These are phyloP conservation scores for Cutaneotrichosporon sp. DNA, from an alignment of 1,284 basidiomycete genomes.

Conservation along the genomic window DNA sequence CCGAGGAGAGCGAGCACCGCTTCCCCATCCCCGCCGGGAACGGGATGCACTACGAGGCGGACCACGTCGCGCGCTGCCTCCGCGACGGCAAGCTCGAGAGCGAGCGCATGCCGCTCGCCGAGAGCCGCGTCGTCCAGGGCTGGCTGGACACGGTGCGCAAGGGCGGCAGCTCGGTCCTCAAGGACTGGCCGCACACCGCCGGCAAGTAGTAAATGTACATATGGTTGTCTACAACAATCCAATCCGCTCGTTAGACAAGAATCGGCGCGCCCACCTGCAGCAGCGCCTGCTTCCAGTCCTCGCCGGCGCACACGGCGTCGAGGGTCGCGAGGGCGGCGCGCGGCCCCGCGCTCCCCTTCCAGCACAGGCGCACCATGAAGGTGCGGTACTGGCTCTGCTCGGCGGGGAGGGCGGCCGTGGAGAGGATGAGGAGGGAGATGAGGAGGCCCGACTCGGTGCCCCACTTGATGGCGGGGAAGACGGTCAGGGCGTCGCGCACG, in stretches of 20 bases:
- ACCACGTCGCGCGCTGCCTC: slow-evolving; percentile 75
- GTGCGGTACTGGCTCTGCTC: slow-evolving; percentile 15
- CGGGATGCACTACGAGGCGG: slow-evolving; percentile 51
- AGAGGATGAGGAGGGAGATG: slow-evolving; percentile 18
- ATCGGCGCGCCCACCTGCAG: slow-evolving; percentile 12
- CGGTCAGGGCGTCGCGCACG: slow-evolving; percentile 11
- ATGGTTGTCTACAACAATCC: not conserved
- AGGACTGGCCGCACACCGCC: slow-evolving; percentile 30
- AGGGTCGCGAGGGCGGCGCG: slow-evolving; percentile 16
- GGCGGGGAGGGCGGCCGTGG: slow-evolving; percentile 8
- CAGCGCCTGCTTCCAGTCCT: slow-evolving; percentile 17
- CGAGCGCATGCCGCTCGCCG: slow-evolving; percentile 69
- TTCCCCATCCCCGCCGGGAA: slow-evolving; percentile 17
- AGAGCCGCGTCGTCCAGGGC: slow-evolving; percentile 73
- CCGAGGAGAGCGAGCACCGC: slow-evolving; percentile 13
- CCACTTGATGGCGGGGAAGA: slow-evolving; percentile 20
- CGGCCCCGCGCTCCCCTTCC: slow-evolving; percentile 25
- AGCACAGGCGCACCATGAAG: slow-evolving; percentile 23
- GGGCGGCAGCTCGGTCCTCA: slow-evolving; percentile 35
- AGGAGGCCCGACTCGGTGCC: slow-evolving; percentile 22
- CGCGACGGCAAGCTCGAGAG: slow-evolving; percentile 74
- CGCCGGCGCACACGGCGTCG: slow-evolving; percentile 8
- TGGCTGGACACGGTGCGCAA: slow-evolving; percentile 73
- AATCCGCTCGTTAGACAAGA: slow-evolving; percentile 4
- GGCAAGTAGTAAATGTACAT: not conserved